Percentiles rank a stretch among this genome's conserved stretches.
Conservation (phyloP, 306 rosid species). For the Cucumis hystrix region DNA sequence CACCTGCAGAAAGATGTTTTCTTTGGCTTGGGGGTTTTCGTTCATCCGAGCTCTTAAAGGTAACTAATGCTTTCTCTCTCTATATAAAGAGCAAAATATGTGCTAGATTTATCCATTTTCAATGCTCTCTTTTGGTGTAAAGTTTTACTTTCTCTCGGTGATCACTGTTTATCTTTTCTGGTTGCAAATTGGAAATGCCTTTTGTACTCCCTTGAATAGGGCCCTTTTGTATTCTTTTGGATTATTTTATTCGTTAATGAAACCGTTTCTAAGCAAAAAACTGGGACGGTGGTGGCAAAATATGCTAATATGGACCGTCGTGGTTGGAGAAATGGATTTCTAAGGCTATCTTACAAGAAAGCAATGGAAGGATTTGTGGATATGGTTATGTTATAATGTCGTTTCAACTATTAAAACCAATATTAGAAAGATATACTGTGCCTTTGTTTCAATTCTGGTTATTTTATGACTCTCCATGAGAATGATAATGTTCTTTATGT, state of each 20-base stretch:
- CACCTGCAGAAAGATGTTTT: constrained; percentile 95
- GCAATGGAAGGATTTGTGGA: neutral
- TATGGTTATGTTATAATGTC: neutral
- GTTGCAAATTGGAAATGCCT: too few relatives aligned
- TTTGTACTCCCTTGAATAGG: too few relatives aligned
- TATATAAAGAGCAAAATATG: neutral
- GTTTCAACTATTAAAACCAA: neutral
- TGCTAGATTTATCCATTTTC: too few relatives aligned
- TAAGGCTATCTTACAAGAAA: neutral
- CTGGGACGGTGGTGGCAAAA: neutral
- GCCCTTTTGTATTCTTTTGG: too few relatives aligned
- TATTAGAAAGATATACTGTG: neutral
- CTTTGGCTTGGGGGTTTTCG: constrained; percentile 98
- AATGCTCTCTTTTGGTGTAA: too few relatives aligned
- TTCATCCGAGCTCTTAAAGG: constrained; percentile 93
- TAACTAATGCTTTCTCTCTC: constrained; percentile 13
- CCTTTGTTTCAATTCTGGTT: neutral
- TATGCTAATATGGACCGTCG: neutral
- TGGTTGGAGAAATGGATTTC: too few relatives aligned
- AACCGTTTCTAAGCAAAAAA: neutral
- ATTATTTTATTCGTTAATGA: too few relatives aligned
- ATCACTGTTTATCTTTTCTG: too few relatives aligned
- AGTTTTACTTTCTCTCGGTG: too few relatives aligned
- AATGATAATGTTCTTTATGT: neutral
- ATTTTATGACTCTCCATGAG: neutral